phyloP scores from a whole-genome alignment of 257 asterid genomes.

The Scutellaria minor region DNA sequence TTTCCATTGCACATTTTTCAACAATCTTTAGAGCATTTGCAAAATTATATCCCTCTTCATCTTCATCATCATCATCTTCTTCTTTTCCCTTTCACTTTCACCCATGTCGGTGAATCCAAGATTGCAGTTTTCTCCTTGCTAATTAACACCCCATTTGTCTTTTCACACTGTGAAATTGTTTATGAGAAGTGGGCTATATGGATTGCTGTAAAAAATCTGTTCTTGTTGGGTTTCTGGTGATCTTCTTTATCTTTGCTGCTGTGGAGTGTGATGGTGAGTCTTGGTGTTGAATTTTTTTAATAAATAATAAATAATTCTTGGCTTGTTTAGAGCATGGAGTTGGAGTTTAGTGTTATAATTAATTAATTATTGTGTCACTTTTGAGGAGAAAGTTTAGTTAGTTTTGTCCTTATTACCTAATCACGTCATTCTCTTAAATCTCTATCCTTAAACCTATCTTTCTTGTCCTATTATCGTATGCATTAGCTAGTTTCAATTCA shows the following conservation, averaged over 20 bases:
- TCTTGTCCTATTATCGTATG: no score
- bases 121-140: conserved; percentile 35
- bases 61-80: conserved; percentile 31
- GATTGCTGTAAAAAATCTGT: conserved; percentile 36
- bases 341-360: conserved; percentile 43
- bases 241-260: conserved; percentile 50
- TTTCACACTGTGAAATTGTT: conserved; percentile 5
- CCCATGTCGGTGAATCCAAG: conserved; percentile 48
- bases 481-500: not conserved
- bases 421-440: conserved; percentile 45
- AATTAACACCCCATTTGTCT: conserved; percentile 21
- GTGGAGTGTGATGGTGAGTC: conserved; percentile 53
- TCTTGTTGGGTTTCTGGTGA: conserved; percentile 52
- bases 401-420: conserved; percentile 41
- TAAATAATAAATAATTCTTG: conserved; percentile 13
- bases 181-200: conserved; percentile 49
- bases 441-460: not conserved
- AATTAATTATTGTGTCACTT: conserved; percentile 42
- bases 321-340: conserved; percentile 32
- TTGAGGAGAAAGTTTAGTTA: conserved; percentile 36
- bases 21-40: conserved; percentile 42
- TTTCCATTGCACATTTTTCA: conserved; percentile 55
- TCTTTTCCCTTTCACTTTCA: conserved; percentile 29
- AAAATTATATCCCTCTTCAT: conserved; percentile 45
- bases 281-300: conserved; percentile 18